These are phyloP conservation scores for Neospora caninum DNA, from an alignment of 169 alveolate genomes.

Conservation along the genomic window DNA sequence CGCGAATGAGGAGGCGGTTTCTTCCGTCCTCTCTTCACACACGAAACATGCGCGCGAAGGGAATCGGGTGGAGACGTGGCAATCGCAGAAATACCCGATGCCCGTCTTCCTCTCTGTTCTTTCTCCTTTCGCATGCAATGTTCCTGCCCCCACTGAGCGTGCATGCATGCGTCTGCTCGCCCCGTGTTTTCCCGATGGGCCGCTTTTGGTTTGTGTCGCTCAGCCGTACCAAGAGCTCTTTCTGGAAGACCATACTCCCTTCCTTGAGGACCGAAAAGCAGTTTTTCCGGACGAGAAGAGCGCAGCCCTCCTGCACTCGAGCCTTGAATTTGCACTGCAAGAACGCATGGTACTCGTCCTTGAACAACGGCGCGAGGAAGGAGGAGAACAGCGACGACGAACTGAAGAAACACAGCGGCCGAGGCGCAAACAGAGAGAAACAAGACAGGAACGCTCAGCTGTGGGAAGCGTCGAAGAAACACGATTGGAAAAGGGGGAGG, in stretches of 20 bases:
- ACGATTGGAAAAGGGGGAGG: neutral
- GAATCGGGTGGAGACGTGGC: no score
- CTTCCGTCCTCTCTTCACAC: no score
- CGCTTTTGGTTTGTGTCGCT: neutral
- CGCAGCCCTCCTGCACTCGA: constrained; percentile 35
- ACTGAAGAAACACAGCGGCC: neutral
- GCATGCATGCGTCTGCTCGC: no score
- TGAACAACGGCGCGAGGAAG: constrained; percentile 13
- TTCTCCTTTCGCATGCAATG: no score
- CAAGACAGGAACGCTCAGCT: neutral
- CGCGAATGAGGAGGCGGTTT: no score
- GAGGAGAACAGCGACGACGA: constrained; percentile 20
- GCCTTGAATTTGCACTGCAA: neutral
- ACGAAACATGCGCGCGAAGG: no score
- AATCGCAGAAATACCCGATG: no score
- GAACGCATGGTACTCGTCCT: neutral
- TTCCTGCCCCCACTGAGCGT: no score
- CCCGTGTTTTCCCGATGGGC: neutral
- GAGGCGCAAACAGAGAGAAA: neutral
- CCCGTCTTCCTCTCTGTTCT: no score
- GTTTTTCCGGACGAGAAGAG: constrained; percentile 5
- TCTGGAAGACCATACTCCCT: neutral
- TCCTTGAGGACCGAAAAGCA: neutral
- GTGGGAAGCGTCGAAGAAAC: neutral
- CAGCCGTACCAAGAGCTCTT: neutral